phyloP scores from a whole-genome alignment of 371 early-diverging fungal genomes.

The Homolaphlyctis polyrhiza region DNA sequence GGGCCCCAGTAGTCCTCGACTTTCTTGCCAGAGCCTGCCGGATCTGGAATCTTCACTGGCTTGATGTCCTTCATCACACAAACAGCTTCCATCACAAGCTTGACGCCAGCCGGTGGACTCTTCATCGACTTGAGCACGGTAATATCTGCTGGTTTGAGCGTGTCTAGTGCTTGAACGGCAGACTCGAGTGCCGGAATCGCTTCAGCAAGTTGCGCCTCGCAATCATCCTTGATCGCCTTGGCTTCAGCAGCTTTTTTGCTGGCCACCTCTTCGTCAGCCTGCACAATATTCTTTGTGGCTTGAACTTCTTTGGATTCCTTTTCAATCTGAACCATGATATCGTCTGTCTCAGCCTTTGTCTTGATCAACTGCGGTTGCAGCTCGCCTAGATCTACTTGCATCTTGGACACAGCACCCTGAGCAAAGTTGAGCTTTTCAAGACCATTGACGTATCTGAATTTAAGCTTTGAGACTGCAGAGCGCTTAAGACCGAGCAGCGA shows the following conservation, averaged over 20 bases:
- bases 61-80: slow-evolving; percentile 54
- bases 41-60: slow-evolving; percentile 49
- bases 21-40: slow-evolving; percentile 46
- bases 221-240: slow-evolving; percentile 45
- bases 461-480: slow-evolving; percentile 30
- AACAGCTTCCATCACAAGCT: slow-evolving; percentile 51
- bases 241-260: slow-evolving; percentile 43
- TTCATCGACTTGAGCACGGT: slow-evolving; percentile 53
- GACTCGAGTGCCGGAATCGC: slow-evolving; percentile 48
- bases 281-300: slow-evolving; percentile 37
- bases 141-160: slow-evolving; percentile 45
- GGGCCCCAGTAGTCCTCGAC: slow-evolving; percentile 47
- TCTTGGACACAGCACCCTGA: slow-evolving; percentile 41
- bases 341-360: slow-evolving; percentile 42
- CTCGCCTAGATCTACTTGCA: slow-evolving; percentile 48
- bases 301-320: slow-evolving; percentile 44
- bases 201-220: slow-evolving; percentile 48
- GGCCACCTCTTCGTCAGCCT: slow-evolving; percentile 49
- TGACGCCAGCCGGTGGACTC: slow-evolving; percentile 48
- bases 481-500: slow-evolving; percentile 35
- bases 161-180: slow-evolving; percentile 47
- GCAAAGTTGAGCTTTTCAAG: slow-evolving; percentile 50
- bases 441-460: slow-evolving; percentile 44
- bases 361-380: slow-evolving; percentile 48
- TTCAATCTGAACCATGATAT: slow-evolving; percentile 47